These are phyloP conservation scores for Colletotrichum liriopes DNA, from an alignment of 2,329 filamentous ascomycete species.

Conservation along the genomic window DNA sequence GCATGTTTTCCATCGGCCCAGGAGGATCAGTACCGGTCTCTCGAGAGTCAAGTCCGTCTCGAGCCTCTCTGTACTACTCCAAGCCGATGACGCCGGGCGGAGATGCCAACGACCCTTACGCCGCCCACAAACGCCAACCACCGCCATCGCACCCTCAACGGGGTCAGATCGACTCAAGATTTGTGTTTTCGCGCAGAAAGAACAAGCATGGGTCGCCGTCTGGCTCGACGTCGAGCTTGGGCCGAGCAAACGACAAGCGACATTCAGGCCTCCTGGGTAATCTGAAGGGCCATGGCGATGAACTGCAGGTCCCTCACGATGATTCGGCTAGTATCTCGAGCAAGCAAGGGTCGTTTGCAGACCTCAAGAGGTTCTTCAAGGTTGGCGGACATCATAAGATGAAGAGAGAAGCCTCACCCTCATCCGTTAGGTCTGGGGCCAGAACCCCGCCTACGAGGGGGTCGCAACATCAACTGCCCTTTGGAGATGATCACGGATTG, in stretches of 20 bases:
- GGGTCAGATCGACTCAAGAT: constrained; percentile 81
- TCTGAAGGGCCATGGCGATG: constrained; percentile 59
- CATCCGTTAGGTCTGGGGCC: constrained; percentile 66
- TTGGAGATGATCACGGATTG: constrained; percentile 93
- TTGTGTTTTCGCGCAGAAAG: constrained; percentile 86
- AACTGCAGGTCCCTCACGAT: constrained; percentile 60
- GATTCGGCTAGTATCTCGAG: constrained; percentile 64
- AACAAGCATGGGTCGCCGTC: constrained; percentile 70
- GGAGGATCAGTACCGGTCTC: constrained; percentile 70
- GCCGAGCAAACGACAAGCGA: constrained; percentile 67
- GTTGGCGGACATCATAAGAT: constrained; percentile 79
- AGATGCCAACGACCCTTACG: constrained; percentile 88
- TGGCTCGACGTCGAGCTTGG: constrained; percentile 66
- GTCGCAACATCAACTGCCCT: constrained; percentile 80
- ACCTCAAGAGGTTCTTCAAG: constrained; percentile 97
- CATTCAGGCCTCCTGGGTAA: constrained; percentile 61
- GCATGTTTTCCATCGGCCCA: constrained; percentile 67
- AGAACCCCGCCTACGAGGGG: constrained; percentile 65
- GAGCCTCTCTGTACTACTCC: constrained; percentile 76
- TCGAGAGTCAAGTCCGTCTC: constrained; percentile 75
- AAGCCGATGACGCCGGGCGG: constrained; percentile 85
- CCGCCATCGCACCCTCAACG: constrained; percentile 76
- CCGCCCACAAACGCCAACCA: constrained; percentile 83
- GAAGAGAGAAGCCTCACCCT: constrained; percentile 77
- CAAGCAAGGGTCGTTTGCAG: constrained; percentile 88